Percentiles rank a stretch among this genome's conserved stretches.
phyloP scores from a whole-genome alignment of 2,329 filamentous ascomycete species.

The Cladophialophora psammophila region DNA sequence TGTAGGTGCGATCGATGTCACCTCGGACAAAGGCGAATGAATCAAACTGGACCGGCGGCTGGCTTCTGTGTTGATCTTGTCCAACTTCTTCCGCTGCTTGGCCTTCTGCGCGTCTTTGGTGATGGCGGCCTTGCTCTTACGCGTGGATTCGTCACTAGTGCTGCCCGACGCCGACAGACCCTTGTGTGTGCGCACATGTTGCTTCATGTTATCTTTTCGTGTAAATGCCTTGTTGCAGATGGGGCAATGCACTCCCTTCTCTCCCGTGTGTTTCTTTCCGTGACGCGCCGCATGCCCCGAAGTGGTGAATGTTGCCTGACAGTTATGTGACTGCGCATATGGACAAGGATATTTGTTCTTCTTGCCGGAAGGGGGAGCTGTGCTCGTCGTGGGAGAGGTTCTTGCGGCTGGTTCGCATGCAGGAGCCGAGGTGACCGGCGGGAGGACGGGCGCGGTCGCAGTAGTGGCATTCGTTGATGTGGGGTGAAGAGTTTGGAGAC shows the following conservation, averaged over 20 bases:
- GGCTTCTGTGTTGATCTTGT: conserved; percentile 26
- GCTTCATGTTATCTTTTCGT: conserved; percentile 74
- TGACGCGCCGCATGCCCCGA: conserved; percentile 72
- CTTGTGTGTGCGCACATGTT: conserved; percentile 69
- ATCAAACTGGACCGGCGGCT: conserved; percentile 36
- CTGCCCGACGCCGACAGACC: conserved; percentile 25
- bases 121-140: conserved; percentile 40
- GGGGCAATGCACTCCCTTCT: conserved; percentile 72
- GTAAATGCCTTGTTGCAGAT: conserved; percentile 73
- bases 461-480: conserved; percentile 17
- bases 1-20: conserved; percentile 37
- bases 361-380: conserved; percentile 37
- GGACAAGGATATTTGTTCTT: conserved; percentile 73
- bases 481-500: conserved; percentile 26
- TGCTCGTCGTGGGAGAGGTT: conserved; percentile 28
- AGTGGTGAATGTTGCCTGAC: conserved; percentile 70
- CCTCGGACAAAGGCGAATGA: conserved; percentile 39
- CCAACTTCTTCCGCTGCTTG: conserved; percentile 30
- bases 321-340: conserved; percentile 65
- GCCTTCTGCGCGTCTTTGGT: conserved; percentile 40
- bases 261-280: conserved; percentile 72
- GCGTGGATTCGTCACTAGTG: conserved; percentile 33
- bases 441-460: conserved; percentile 13
- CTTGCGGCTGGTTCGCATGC: conserved; percentile 18
- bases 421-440: conserved; percentile 20